phyloP scores from a whole-genome alignment of 176 grass and related monocot species.

The Lolium perenne region DNA sequence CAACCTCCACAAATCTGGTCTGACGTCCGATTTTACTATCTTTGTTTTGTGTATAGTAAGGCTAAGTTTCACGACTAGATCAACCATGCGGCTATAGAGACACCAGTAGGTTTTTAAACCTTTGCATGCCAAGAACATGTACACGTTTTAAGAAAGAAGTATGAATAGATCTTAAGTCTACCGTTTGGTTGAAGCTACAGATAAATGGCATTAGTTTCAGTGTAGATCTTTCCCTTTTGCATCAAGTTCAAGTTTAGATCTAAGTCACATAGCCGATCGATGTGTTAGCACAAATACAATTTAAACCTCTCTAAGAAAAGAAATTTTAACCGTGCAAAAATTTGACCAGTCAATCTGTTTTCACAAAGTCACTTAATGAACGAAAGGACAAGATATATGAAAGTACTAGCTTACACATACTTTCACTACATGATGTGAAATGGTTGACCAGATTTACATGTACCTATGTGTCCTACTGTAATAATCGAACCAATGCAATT shows the following conservation, averaged over 20 bases:
- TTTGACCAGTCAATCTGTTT: background rate
- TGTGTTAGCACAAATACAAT: no score
- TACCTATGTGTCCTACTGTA: background rate
- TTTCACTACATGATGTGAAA: background rate
- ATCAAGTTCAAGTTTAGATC: no score
- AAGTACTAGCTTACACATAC: no score
- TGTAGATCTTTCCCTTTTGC: no score
- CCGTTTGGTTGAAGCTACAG: background rate
- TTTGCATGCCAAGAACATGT: background rate
- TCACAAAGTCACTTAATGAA: background rate
- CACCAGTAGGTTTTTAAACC: no score
- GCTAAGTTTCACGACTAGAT: background rate
- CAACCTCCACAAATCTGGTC: background rate
- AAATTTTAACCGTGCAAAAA: no score
- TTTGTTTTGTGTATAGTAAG: background rate
- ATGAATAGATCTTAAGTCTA: background rate
- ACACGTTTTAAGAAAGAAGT: background rate
- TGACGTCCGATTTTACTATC: background rate
- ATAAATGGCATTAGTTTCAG: background rate
- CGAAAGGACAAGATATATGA: background rate
- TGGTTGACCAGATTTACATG: background rate
- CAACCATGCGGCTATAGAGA: background rate
- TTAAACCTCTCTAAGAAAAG: no score
- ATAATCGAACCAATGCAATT: background rate
- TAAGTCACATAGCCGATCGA: no score